Conservation (phyloP, 768 basidiomycete species). For the Strobilomyces confusus region DNA sequence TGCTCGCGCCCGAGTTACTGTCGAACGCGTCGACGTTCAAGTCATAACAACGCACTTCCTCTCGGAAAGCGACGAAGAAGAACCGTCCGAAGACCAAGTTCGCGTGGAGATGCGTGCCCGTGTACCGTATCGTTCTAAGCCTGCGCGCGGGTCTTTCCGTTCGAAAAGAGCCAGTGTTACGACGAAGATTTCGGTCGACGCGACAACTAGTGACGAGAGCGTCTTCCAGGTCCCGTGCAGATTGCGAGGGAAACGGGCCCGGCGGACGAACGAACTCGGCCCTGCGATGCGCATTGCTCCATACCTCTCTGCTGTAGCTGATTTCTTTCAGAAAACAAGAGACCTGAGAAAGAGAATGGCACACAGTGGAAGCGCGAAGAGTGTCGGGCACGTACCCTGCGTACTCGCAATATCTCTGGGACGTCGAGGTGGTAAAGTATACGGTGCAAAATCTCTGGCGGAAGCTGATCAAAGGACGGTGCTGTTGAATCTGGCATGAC, state of each 20-base stretch:
- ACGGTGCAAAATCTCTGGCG: neutral
- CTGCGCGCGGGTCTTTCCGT: neutral
- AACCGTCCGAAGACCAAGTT: constrained; percentile 16
- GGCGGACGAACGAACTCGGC: constrained; percentile 14
- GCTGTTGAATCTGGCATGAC: neutral
- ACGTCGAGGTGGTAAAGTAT: neutral
- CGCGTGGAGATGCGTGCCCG: neutral
- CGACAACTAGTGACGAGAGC: constrained; percentile 11
- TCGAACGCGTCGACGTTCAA: neutral
- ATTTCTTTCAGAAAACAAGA: neutral
- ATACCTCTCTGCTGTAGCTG: neutral
- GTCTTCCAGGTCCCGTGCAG: constrained; percentile 12
- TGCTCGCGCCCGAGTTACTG: neutral
- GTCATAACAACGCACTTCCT: constrained; percentile 11
- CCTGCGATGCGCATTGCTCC: constrained; percentile 9
- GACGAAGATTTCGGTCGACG: constrained; percentile 4
- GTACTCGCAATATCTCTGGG: neutral
- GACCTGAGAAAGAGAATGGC: neutral
- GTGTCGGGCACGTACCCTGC: neutral
- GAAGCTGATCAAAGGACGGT: neutral
- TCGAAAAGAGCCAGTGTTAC: neutral
- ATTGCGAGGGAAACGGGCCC: constrained; percentile 5
- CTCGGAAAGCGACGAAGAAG: constrained; percentile 10
- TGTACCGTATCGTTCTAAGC: constrained; percentile 7
- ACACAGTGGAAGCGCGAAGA: neutral